Percentiles rank a stretch among this genome's conserved stretches.
Conservation (phyloP, 352 stramenopile genomes). For the Pythium brassicae region DNA sequence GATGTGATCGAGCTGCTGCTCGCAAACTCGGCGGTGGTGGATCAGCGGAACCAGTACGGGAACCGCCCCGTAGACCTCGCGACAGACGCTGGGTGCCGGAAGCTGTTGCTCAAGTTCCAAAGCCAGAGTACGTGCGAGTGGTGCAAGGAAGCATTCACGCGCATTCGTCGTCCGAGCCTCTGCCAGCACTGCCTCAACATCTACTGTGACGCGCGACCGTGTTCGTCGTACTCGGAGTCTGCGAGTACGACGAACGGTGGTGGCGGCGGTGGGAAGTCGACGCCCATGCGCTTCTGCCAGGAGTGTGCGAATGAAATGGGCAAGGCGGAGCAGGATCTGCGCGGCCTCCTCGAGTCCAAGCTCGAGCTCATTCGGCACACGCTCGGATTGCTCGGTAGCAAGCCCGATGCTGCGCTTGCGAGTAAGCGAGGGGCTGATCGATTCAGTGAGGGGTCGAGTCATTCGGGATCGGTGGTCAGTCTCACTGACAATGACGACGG, state of each 20-base stretch:
- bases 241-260: background rate
- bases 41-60: slow-evolving; percentile 67
- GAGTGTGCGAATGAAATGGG: slow-evolving; percentile 72
- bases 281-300: slow-evolving; percentile 58
- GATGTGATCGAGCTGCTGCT: slow-evolving; percentile 71
- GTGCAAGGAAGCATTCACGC: slow-evolving; percentile 74
- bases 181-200: slow-evolving; percentile 81
- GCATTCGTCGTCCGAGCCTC: slow-evolving; percentile 57
- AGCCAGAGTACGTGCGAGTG: slow-evolving; percentile 57
- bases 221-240: slow-evolving; percentile 46
- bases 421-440: background rate
- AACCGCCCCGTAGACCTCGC: slow-evolving; percentile 71
- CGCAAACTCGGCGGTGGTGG: slow-evolving; percentile 49
- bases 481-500: background rate
- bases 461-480: slow-evolving; percentile 3
- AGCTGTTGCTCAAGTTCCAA: slow-evolving; percentile 60
- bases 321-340: slow-evolving; percentile 64
- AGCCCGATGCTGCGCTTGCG: background rate
- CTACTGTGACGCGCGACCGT: slow-evolving; percentile 76
- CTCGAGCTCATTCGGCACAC: slow-evolving; percentile 49
- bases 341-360: slow-evolving; percentile 55
- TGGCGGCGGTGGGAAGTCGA: background rate
- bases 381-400: slow-evolving; percentile 28
- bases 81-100: slow-evolving; percentile 52
- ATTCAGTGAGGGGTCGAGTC: background rate